A percentile compares a stretch with the other conserved stretches of the same genome.
Evolutionary conservation across 2,329 filamentous ascomycete genomes (phyloP).

Genomic region (Fusarium penzigii): DNA sequence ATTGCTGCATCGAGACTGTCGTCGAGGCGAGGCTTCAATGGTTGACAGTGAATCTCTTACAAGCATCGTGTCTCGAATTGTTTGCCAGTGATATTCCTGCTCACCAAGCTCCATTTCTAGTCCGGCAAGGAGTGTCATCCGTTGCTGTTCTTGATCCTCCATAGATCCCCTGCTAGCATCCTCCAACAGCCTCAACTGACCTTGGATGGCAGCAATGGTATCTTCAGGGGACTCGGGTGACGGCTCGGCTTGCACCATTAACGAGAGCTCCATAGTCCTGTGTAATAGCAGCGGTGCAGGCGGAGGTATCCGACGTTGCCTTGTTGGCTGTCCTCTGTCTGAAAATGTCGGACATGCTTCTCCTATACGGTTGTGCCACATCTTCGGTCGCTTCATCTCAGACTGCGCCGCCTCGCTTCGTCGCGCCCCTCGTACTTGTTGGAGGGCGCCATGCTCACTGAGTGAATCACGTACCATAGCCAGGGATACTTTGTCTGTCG

Average conservation of each 20-base stretch:
- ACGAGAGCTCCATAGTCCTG: constrained; percentile 41
- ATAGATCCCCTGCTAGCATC: constrained; percentile 35
- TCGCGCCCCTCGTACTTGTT: constrained; percentile 9
- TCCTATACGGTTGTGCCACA: constrained; percentile 60
- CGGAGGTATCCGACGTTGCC: constrained; percentile 54
- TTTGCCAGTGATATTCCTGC: constrained; percentile 61
- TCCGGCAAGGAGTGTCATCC: constrained; percentile 55
- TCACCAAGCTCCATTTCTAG: constrained; percentile 63
- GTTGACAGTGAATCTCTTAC: constrained; percentile 53
- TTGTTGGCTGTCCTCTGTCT: constrained; percentile 45
- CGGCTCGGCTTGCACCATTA: constrained; percentile 49
- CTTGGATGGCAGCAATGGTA: constrained; percentile 45
- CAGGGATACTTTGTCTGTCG: constrained; percentile 38
- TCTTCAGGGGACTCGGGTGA: constrained; percentile 55
- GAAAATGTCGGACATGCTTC: constrained; percentile 62
- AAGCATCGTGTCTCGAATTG: constrained; percentile 52
- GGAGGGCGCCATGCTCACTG: constrained; percentile 8
- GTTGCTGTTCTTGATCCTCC: constrained; percentile 38
- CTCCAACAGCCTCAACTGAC: constrained; percentile 53
- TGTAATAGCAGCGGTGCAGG: constrained; percentile 57
- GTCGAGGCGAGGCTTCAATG: constrained; percentile 34
- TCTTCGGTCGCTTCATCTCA: constrained; percentile 7
- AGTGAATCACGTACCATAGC: constrained; percentile 47
- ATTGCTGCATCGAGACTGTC: constrained; percentile 23
- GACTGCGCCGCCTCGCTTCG: constrained; percentile 11